Evolutionary conservation across 768 basidiomycete genomes (phyloP).

Genomic region (Lentinula detonsa): DNA sequence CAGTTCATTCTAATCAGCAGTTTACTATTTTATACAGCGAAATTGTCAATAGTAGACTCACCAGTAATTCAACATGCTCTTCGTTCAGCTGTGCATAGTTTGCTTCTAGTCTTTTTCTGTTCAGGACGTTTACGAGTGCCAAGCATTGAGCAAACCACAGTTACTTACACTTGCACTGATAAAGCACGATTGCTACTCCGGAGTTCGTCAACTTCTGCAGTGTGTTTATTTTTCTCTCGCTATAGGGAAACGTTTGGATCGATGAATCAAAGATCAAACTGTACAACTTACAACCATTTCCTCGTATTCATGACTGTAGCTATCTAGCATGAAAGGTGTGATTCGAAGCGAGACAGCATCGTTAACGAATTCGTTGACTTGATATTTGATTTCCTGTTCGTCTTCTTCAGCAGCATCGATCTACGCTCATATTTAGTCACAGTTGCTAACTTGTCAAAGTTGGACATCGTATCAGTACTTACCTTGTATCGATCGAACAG

Average conservation of each 20-base stretch:
- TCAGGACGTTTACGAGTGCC: slow-evolving; percentile 4
- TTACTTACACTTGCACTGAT: slow-evolving; percentile 70
- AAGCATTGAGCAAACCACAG: not conserved
- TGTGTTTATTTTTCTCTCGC: slow-evolving; percentile 77
- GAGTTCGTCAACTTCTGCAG: slow-evolving; percentile 76
- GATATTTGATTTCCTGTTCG: slow-evolving; percentile 37
- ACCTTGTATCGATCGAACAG: slow-evolving; percentile 84
- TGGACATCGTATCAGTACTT: slow-evolving; percentile 11
- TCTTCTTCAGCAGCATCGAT: slow-evolving; percentile 20
- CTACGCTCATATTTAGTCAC: slow-evolving; percentile 12
- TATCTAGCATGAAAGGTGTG: slow-evolving; percentile 94
- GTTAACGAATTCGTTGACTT: slow-evolving; percentile 77
- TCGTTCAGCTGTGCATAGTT: slow-evolving; percentile 73
- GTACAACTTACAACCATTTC: slow-evolving; percentile 50
- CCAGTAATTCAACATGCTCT: slow-evolving; percentile 78
- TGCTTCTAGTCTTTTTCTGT: slow-evolving; percentile 74
- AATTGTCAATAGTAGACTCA: slow-evolving; percentile 22
- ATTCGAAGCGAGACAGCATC: slow-evolving; percentile 84
- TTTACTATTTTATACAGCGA: not conserved
- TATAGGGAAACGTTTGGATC: slow-evolving; percentile 10
- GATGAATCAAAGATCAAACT: not conserved
- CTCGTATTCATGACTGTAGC: slow-evolving; percentile 83
- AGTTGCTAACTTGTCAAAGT: not conserved
- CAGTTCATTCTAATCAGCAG: slow-evolving; percentile 64
- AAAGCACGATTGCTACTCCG: slow-evolving; percentile 75